These are phyloP conservation scores for Backusella liffmaniae DNA, from an alignment of 192 early-diverging fungal genomes.

Conservation along the genomic window DNA sequence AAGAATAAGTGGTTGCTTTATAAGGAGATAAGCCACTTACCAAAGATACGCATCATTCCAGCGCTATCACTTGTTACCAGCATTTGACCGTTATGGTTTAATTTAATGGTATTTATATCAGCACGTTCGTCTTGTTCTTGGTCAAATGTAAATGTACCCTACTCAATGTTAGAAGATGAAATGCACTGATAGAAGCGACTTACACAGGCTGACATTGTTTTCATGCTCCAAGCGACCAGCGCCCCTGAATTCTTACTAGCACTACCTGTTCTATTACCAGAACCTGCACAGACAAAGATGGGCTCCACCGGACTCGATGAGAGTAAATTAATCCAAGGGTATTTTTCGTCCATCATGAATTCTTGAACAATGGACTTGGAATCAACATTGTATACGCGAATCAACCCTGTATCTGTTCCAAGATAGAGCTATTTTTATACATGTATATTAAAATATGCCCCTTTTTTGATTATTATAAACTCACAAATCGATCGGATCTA, in stretches of 20 bases:
- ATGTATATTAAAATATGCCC: neutral
- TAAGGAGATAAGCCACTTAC: conserved; percentile 16
- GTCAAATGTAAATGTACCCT: conserved; percentile 38
- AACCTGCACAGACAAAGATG: conserved; percentile 50
- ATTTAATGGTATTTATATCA: conserved; percentile 52
- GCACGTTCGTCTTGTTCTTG: conserved; percentile 18
- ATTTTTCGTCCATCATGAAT: conserved; percentile 46
- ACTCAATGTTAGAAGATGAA: neutral
- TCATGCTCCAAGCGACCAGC: conserved; percentile 55
- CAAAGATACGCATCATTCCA: conserved; percentile 54
- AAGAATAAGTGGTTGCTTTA: neutral
- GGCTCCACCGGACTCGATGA: conserved; percentile 55
- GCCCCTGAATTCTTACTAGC: conserved; percentile 32
- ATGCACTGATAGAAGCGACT: neutral
- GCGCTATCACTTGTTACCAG: conserved; percentile 52
- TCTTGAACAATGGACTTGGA: conserved; percentile 55
- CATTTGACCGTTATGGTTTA: conserved; percentile 65
- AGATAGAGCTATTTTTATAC: conserved; percentile 44
- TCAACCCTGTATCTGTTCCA: conserved; percentile 47
- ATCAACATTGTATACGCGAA: conserved; percentile 57
- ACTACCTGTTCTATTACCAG: conserved; percentile 24
- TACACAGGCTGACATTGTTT: conserved; percentile 52
- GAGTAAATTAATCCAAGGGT: conserved; percentile 47
- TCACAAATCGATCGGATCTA: conserved; percentile 45
- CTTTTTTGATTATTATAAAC: neutral